Evolutionary conservation across 2,329 filamentous ascomycete genomes (phyloP).

Genomic region (Coniochaeta sp.): DNA sequence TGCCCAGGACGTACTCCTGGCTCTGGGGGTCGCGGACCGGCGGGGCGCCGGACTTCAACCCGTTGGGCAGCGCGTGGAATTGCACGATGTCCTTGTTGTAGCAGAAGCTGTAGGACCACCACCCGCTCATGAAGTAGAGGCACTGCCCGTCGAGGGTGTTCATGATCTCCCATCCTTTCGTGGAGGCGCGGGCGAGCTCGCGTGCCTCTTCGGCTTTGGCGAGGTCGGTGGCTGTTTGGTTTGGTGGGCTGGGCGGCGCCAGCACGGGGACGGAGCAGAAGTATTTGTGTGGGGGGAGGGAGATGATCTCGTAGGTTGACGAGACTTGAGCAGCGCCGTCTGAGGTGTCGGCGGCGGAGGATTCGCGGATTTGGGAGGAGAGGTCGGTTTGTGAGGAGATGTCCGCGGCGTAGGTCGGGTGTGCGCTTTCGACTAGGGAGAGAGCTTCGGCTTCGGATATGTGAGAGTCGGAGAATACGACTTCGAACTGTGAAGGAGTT

Average conservation of each 20-base stretch:
- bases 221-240: constrained; percentile 59
- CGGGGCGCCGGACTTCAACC: constrained; percentile 54
- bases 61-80: constrained; percentile 73
- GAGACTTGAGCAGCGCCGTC: constrained; percentile 19
- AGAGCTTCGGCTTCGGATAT: constrained; percentile 65
- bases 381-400: constrained; percentile 31
- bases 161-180: constrained; percentile 73
- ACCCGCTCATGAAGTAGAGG: constrained; percentile 74
- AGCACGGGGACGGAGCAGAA: constrained; percentile 79
- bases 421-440: constrained; percentile 41
- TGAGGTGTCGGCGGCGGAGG: constrained; percentile 19
- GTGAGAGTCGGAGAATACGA: constrained; percentile 66
- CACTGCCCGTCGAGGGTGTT: constrained; percentile 66
- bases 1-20: constrained; percentile 70
- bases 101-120: constrained; percentile 97
- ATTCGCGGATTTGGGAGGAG: constrained; percentile 22
- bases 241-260: constrained; percentile 45
- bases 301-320: constrained; percentile 65
- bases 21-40: constrained; percentile 71
- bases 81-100: constrained; percentile 82
- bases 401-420: constrained; percentile 31
- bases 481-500: constrained; percentile 56
- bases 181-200: constrained; percentile 69
- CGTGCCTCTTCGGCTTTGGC: constrained; percentile 69
- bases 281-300: constrained; percentile 61